A percentile compares a stretch with the other conserved stretches of the same genome.
Conservation (phyloP, 352 stramenopile genomes). For the Achlya hypogyna region DNA sequence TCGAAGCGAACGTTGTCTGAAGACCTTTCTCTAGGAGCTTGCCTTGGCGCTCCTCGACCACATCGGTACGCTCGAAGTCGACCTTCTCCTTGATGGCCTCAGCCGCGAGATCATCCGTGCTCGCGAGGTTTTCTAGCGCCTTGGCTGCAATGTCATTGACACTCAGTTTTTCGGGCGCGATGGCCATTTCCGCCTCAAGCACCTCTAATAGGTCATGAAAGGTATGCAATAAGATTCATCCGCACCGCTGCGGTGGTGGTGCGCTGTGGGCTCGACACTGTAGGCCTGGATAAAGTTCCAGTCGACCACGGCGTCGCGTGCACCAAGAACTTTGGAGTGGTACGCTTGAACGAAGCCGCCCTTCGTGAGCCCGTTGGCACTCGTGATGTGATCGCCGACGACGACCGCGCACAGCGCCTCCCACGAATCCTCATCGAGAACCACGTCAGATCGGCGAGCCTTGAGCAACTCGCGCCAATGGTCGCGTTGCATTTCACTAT, state of each 20-base stretch:
- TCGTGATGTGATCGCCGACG: slow-evolving; percentile 25
- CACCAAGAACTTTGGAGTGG: slow-evolving; percentile 28
- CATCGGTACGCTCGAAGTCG: slow-evolving; percentile 1
- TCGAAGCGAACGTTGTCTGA: background rate
- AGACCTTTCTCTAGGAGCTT: background rate
- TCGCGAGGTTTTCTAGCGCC: slow-evolving; percentile 32
- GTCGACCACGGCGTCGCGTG: slow-evolving; percentile 33
- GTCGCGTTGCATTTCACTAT: slow-evolving; percentile 30
- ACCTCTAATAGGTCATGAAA: slow-evolving; percentile 20
- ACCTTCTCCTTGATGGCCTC: slow-evolving; percentile 15
- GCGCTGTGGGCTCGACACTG: slow-evolving; percentile 36
- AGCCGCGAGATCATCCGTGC: slow-evolving; percentile 24
- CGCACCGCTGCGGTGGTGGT: slow-evolving; percentile 14
- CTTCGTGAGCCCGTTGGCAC: slow-evolving; percentile 23
- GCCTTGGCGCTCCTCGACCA: background rate
- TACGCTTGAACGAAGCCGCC: slow-evolving; percentile 39
- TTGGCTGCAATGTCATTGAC: slow-evolving; percentile 39
- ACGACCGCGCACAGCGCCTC: slow-evolving; percentile 32
- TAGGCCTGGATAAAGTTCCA: slow-evolving; percentile 55
- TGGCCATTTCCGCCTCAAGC: slow-evolving; percentile 36
- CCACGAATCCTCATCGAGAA: slow-evolving; percentile 39
- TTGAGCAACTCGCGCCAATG: slow-evolving; percentile 33
- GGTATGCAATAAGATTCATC: background rate
- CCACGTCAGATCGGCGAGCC: slow-evolving; percentile 30
- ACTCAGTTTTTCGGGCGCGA: slow-evolving; percentile 41